These are phyloP conservation scores for Coemansia sp. DNA, from an alignment of 192 early-diverging fungal genomes.

Conservation along the genomic window DNA sequence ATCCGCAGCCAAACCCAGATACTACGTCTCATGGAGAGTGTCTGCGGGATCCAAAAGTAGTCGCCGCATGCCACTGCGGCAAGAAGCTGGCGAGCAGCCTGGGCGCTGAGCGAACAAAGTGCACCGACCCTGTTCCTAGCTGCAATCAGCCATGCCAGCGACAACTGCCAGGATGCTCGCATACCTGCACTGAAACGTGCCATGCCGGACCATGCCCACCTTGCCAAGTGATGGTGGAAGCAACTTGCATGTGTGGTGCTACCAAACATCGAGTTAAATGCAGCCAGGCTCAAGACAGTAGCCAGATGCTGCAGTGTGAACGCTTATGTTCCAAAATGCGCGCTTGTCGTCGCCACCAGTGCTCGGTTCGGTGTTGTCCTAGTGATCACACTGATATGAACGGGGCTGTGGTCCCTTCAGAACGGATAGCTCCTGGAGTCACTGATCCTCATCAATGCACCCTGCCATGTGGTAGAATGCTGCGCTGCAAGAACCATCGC, in stretches of 20 bases:
- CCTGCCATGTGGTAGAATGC: conserved; percentile 66
- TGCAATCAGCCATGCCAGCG: conserved; percentile 31
- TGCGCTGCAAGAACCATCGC: conserved; percentile 78
- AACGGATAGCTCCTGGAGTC: conserved; percentile 16
- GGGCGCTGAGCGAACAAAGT: conserved; percentile 20
- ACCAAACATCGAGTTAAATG: conserved; percentile 28
- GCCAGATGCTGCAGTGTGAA: conserved; percentile 57
- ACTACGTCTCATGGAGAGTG: conserved; percentile 19
- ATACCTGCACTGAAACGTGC: conserved; percentile 59
- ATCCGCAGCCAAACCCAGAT: conserved; percentile 19
- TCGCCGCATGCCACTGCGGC: conserved; percentile 41
- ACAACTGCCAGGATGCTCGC: conserved; percentile 53
- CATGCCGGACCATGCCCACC: conserved; percentile 65
- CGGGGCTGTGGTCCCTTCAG: conserved; percentile 26
- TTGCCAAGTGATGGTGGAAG: conserved; percentile 53
- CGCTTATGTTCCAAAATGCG: conserved; percentile 61
- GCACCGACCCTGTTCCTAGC: conserved; percentile 50
- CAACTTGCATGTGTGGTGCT: conserved; percentile 66
- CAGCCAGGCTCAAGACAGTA: conserved; percentile 27
- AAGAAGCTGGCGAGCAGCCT: conserved; percentile 15
- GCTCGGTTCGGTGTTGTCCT: conserved; percentile 65
- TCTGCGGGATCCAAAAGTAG: conserved; percentile 27
- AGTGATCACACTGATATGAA: conserved; percentile 22
- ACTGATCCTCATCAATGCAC: conserved; percentile 62
- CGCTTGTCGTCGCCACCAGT: conserved; percentile 72